Evolutionary conservation across 768 basidiomycete genomes (phyloP).

Genomic region (Auriculariales sp.): DNA sequence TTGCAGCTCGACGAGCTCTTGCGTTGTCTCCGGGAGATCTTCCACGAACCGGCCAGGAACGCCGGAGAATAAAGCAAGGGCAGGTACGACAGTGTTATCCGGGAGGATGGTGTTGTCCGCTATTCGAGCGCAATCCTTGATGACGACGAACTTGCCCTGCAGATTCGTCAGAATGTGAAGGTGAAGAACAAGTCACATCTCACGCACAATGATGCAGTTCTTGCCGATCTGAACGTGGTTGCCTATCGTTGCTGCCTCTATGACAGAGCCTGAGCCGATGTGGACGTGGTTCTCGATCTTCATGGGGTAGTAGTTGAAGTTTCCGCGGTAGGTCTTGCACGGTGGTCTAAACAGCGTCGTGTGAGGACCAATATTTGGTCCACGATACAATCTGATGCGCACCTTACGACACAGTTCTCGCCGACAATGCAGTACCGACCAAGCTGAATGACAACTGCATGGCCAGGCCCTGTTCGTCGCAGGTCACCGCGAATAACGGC

Average conservation of each 20-base stretch:
- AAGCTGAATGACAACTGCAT: conserved; percentile 85
- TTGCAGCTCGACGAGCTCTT: conserved; percentile 75
- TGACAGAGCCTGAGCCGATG: conserved; percentile 73
- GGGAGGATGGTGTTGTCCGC: conserved; percentile 83
- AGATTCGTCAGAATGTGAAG: background rate
- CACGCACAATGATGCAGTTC: conserved; percentile 81
- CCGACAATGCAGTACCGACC: conserved; percentile 89
- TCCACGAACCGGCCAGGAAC: conserved; percentile 77
- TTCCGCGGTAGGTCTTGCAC: conserved; percentile 79
- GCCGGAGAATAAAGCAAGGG: conserved; percentile 70
- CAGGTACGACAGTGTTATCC: conserved; percentile 85
- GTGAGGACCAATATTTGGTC: background rate
- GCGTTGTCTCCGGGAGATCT: conserved; percentile 86
- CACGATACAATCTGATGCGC: conserved; percentile 8
- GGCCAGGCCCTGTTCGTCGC: conserved; percentile 74
- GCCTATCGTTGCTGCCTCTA: conserved; percentile 92
- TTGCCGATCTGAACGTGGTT: conserved; percentile 90
- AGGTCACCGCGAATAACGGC: conserved; percentile 92
- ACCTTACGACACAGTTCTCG: conserved; percentile 83
- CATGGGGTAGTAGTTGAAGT: conserved; percentile 96
- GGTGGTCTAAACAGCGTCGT: conserved; percentile 47
- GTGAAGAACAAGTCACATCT: background rate
- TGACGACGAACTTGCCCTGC: conserved; percentile 91
- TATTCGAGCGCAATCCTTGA: conserved; percentile 88
- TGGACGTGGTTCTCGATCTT: conserved; percentile 93